A percentile compares a stretch with the other conserved stretches of the same genome.
Conservation (phyloP, 2,329 filamentous ascomycete species). For the Exophiala calicioides region DNA sequence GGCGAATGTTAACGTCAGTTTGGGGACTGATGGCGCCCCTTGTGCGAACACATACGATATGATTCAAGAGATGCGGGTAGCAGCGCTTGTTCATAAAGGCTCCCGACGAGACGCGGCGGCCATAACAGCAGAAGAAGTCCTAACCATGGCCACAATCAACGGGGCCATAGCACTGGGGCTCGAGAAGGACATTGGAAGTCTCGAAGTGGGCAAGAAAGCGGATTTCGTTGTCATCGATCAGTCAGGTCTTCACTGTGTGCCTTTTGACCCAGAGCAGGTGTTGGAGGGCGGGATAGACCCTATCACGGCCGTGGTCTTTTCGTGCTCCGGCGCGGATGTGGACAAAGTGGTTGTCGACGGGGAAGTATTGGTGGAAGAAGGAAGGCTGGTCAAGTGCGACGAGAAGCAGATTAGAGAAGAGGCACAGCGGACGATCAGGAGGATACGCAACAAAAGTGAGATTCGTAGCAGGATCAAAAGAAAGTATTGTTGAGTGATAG, state of each 20-base stretch:
- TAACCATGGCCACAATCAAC: conserved; percentile 56
- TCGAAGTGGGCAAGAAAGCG: conserved; percentile 45
- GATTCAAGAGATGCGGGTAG: conserved; percentile 56
- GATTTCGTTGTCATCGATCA: conserved; percentile 41
- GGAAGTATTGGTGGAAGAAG: conserved; percentile 40
- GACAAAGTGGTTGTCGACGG: conserved; percentile 49
- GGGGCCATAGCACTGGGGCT: conserved; percentile 52
- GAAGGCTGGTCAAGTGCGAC: conserved; percentile 43
- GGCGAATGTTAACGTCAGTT: conserved; percentile 48
- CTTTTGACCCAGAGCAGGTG: conserved; percentile 40
- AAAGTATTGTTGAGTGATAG: conserved; percentile 12
- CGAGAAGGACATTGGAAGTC: conserved; percentile 40
- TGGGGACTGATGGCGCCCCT: conserved; percentile 57
- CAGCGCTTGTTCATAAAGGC: conserved; percentile 53
- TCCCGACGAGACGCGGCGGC: conserved; percentile 43
- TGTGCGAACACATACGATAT: conserved; percentile 57
- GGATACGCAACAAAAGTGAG: conserved; percentile 5
- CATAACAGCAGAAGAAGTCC: conserved; percentile 48
- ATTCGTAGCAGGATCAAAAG: conserved; percentile 2
- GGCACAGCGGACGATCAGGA: conserved; percentile 34
- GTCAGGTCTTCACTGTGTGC: conserved; percentile 39
- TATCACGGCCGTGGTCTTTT: conserved; percentile 46
- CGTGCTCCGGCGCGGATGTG: conserved; percentile 47
- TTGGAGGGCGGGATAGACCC: conserved; percentile 39
- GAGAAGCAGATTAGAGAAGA: conserved; percentile 44